Evolutionary conservation across 2,329 filamentous ascomycete genomes (phyloP), one percentile per base, ranked within the genome.

Genomic region (Ilyonectria destructans): DNA sequence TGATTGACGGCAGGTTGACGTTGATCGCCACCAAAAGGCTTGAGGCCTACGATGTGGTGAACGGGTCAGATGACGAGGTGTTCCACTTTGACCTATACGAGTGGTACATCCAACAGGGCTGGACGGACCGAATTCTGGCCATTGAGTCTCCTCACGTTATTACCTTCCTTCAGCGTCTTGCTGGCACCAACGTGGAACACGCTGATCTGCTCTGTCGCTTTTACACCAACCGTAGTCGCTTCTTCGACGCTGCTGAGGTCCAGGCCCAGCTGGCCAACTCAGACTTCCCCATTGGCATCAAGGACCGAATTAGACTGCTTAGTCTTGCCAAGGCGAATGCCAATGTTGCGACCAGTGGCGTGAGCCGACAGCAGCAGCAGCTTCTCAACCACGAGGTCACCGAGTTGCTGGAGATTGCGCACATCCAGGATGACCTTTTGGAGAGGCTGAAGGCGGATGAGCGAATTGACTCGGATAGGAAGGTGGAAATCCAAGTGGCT

Each of bases 11-110:
- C 19, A 90, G 93, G 72, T 88, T 89, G 58, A 95, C 94, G 0
- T 81, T 94, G 13, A 89, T 93, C 21, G 90, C 91, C 2, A 95
- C 91, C 54, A 94, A 96, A 80, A 89, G 93, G 71, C 89, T 90
- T 57, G 96, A 99, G 82, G 96, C 96, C 0, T 97, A 98, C 81
- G 89, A 91, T 51, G 93, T 98, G 2, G 95, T 99, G 74, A 94
- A 97, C 77, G 89, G 88, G 66, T 97, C 96, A 0, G 89, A 92
- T 15, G 96, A 99, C 73, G 94, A 98, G 77, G 93, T 98, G 5
- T 99, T 99, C 84, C 92, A 98, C 79, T 97, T 94, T 69, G 94
- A 94, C 75, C 87, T 99, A n/a, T 99, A 98, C 79, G 95, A 98
- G 77, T 99, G 96, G 96, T 99, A 99, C 81, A 91, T 98, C 72